These are phyloP conservation scores for Candolleomyces eurysporus DNA, from an alignment of 768 basidiomycete species.

Conservation along the genomic window DNA sequence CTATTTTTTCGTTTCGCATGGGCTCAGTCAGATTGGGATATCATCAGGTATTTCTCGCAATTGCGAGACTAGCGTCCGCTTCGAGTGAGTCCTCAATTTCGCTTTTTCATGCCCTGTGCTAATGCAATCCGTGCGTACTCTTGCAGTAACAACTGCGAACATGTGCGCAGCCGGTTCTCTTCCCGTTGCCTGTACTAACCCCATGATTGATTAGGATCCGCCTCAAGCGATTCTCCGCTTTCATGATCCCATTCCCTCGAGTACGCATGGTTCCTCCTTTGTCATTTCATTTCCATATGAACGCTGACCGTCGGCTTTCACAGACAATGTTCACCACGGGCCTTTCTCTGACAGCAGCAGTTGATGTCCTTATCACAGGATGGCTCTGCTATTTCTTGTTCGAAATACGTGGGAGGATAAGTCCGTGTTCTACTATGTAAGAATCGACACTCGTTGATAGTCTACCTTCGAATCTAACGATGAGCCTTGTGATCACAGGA, in stretches of 20 bases:
- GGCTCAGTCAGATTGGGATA: background rate
- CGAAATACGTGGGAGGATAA: conserved; percentile 35
- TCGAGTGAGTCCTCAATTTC: conserved; percentile 6
- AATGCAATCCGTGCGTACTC: background rate
- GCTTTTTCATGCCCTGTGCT: background rate
- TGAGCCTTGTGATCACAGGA: conserved; percentile 20
- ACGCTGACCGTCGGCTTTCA: conserved; percentile 10
- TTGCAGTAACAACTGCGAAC: conserved; percentile 25
- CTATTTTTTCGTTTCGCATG: background rate
- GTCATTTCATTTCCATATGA: background rate
- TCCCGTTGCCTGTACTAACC: background rate
- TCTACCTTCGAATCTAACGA: background rate
- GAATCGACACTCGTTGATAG: background rate
- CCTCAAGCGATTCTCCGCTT: conserved; percentile 23
- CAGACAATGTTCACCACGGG: conserved; percentile 52
- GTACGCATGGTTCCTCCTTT: conserved; percentile 7
- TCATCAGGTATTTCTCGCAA: conserved; percentile 1
- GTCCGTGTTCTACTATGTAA: conserved; percentile 29
- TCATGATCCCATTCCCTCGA: conserved; percentile 18
- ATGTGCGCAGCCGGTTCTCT: conserved; percentile 18
- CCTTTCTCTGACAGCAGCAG: conserved; percentile 44
- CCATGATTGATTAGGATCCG: conserved; percentile 28
- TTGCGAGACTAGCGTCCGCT: conserved; percentile 5
- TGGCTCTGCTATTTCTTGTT: conserved; percentile 43
- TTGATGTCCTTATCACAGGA: conserved; percentile 50